Percentiles rank a stretch among this genome's conserved stretches.
Conservation (phyloP, 2,329 filamentous ascomycete species). For the Fusarium sambucinum region DNA sequence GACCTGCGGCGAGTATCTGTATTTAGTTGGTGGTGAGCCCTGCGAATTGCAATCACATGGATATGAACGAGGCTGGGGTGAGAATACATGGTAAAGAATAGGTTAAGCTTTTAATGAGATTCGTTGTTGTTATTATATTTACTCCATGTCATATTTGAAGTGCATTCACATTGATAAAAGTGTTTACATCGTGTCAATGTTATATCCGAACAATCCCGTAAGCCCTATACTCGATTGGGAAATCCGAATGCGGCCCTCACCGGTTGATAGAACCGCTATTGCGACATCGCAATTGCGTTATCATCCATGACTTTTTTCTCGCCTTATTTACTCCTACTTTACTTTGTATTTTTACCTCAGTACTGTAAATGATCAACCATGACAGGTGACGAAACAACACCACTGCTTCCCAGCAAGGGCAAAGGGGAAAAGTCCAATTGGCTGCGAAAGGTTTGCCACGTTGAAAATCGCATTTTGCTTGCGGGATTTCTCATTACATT, state of each 20-base stretch:
- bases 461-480: constrained; percentile 64
- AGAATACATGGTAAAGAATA: background rate
- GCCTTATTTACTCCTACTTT: constrained; percentile 4
- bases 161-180: no score
- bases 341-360: constrained; percentile 6
- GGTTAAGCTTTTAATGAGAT: no score
- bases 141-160: no score
- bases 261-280: constrained; percentile 17
- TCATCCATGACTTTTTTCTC: constrained; percentile 29
- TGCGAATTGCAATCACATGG: no score
- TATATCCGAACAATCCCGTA: constrained; percentile 33
- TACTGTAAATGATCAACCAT: constrained; percentile 6
- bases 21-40: background rate
- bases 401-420: constrained; percentile 36
- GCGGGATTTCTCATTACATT: constrained; percentile 71
- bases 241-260: constrained; percentile 23
- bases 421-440: constrained; percentile 28
- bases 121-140: no score
- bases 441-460: constrained; percentile 40
- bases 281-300: constrained; percentile 30
- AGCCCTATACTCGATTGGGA: constrained; percentile 23
- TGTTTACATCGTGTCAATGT: no score
- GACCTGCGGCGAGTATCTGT: background rate
- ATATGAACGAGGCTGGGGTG: background rate
- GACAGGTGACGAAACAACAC: constrained; percentile 44